Base-by-base conservation (phyloP, 805 yeast species). In the Candida ipomoeae region DNA sequence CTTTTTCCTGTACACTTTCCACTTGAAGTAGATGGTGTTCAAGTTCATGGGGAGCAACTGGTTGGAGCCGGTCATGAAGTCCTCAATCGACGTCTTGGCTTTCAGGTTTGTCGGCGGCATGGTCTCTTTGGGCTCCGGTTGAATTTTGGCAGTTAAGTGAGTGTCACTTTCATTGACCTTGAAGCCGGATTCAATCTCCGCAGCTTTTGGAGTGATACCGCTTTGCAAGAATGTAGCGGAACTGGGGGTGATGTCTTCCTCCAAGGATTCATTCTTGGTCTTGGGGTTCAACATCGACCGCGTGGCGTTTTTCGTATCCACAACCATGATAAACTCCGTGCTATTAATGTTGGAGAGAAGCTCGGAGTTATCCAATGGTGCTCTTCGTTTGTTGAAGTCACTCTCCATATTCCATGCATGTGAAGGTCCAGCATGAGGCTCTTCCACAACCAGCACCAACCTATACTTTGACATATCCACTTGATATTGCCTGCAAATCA, bases 1-100 rank as follows among this genome's bases (percentile, higher is more conserved):
- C 59, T 91, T 92, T 52, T 94, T 81, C 60, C 97, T 77, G 87
- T 89, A 88, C 0, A 92, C 96, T 15, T 81, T 84, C 80, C 90
- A 92, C 60, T 87, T 87, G 62, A 85, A 85, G 62, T 89, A 89
- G 4, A 89, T 82, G 3, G 85, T 78, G 50, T 70, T 73, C 35
- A 71, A 56, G 37, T 64, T 70, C 14, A 67, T 57, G 1, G 77
- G 75, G 2, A 71, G 55, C 42, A 57, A 55, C 0, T 48, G 48
- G 17, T 39, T 44, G 31, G 49, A 48, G 20, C 52, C 55, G 10
- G 43, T 46, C 15, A 56, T 48, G 26, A 56, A 46, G 23, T 55
- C 55, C 15, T 51, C 57, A 23, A 48, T 48, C 29, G 33, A 49
- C 67, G 62, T 45, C 62, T 59, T 33, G 62, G 54, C 23, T 53